Evolutionary conservation across 495 filamentous ascomycete genomes (phyloP).

Genomic region (Penicillium robsamsonii): DNA sequence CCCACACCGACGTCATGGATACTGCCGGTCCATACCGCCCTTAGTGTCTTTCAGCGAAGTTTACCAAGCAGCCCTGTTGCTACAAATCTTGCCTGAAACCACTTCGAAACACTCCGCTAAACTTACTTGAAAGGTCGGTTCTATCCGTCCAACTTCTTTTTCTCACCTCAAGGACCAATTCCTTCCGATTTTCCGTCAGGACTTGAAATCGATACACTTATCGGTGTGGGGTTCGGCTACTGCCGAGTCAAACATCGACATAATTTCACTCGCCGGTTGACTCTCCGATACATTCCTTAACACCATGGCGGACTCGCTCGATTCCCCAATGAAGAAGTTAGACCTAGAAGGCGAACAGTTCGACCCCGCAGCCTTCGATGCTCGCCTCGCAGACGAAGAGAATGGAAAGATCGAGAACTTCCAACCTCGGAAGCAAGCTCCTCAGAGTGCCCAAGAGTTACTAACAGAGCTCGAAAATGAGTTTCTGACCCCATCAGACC

Average conservation of each 20-base stretch:
- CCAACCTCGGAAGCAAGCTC: constrained; percentile 55
- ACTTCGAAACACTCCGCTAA: not conserved
- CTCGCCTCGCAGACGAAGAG: constrained; percentile 36
- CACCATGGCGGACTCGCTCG: constrained; percentile 29
- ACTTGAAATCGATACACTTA: not conserved
- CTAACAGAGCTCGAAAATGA: constrained; percentile 69
- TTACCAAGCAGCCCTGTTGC: not conserved
- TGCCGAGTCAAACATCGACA: constrained; percentile 8
- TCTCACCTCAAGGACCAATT: not conserved
- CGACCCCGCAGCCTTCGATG: constrained; percentile 30
- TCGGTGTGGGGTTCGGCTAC: constrained; percentile 7
- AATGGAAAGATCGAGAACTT: constrained; percentile 26
- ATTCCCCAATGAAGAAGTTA: constrained; percentile 32
- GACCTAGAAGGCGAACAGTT: constrained; percentile 26
- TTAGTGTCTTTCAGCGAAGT: not conserved
- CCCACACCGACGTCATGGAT: constrained; percentile 4
- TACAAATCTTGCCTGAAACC: not conserved
- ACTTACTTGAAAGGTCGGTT: not conserved
- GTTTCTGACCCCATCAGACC: constrained; percentile 72
- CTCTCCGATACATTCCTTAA: not conserved
- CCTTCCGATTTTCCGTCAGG: not conserved
- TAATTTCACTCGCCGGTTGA: not conserved
- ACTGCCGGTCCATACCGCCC: not conserved
- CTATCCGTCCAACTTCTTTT: too few relatives aligned
- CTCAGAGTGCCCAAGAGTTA: constrained; percentile 52